These are phyloP conservation scores for Tilletia indica DNA, from an alignment of 1,284 basidiomycete species.

Conservation along the genomic window DNA sequence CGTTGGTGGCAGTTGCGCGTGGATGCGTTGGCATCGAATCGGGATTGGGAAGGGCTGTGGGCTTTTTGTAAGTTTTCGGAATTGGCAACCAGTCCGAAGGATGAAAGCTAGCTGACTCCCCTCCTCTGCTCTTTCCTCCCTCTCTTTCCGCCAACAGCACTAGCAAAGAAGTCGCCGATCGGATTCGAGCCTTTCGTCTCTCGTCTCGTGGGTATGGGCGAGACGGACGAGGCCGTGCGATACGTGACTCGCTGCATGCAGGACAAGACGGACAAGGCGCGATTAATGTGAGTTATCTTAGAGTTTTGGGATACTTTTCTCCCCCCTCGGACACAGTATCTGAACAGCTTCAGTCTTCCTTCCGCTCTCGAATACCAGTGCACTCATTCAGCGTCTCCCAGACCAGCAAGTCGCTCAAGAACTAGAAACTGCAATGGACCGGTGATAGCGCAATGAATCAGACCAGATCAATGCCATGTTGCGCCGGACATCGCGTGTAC, in stretches of 20 bases:
- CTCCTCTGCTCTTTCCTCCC: too few species aligned
- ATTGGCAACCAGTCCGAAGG: too few species aligned
- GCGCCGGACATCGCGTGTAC: too few species aligned
- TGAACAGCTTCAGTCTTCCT: neutral
- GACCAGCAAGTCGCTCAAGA: conserved; percentile 17
- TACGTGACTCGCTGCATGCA: conserved; percentile 36
- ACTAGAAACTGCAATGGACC: conserved; percentile 8
- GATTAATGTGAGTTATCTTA: conserved; percentile 20
- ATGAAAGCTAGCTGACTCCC: too few species aligned
- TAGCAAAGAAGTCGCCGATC: conserved; percentile 74
- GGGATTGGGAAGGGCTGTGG: conserved; percentile 45
- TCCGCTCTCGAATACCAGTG: neutral
- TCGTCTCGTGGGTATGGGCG: conserved; percentile 40
- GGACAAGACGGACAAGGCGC: conserved; percentile 38
- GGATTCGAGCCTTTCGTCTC: conserved; percentile 65
- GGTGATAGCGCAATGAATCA: neutral
- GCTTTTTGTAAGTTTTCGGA: conserved; percentile 27
- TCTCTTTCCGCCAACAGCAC: neutral
- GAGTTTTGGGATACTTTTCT: too few species aligned
- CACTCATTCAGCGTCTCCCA: conserved; percentile 12
- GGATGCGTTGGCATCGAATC: conserved; percentile 32
- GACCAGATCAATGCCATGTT: too few species aligned
- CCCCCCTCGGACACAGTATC: neutral
- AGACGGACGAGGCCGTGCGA: conserved; percentile 39
- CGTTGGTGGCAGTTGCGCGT: conserved; percentile 44